These are phyloP conservation scores for Leishmania turanica DNA, from an alignment of 208 protist species.

Conservation along the genomic window DNA sequence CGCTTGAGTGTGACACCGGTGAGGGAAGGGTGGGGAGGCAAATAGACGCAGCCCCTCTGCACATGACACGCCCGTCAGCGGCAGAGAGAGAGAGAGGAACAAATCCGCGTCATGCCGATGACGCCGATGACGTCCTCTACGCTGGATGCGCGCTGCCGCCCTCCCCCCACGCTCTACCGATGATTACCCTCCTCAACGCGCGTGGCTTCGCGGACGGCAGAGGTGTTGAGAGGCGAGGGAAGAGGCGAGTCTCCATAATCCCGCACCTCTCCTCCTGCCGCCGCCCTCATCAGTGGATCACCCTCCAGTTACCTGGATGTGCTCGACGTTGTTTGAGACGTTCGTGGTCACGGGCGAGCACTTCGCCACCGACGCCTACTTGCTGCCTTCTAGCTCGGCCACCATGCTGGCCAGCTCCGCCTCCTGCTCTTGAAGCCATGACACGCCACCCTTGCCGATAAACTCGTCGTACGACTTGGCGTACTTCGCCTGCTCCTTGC, in stretches of 20 bases:
- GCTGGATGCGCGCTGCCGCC: background rate
- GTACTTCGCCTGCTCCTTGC: constrained; percentile 78
- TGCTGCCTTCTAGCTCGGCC: constrained; percentile 18
- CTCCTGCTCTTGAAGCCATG: constrained; percentile 59
- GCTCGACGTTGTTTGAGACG: background rate
- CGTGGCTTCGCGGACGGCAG: background rate
- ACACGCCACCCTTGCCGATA: constrained; percentile 49
- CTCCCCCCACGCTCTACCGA: background rate
- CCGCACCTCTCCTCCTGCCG: background rate
- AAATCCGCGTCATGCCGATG: background rate
- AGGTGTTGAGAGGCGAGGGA: background rate
- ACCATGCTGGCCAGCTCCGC: constrained; percentile 48
- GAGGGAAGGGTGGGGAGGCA: too few species aligned
- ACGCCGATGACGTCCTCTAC: background rate
- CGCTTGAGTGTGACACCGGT: too few species aligned
- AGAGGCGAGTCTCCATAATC: background rate
- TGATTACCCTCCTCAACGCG: background rate
- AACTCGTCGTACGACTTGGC: constrained; percentile 70
- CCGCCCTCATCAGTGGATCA: background rate
- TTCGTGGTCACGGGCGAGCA: background rate
- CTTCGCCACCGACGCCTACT: background rate
- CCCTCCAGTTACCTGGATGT: background rate
- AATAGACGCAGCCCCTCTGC: background rate
- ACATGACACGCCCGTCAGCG: background rate
- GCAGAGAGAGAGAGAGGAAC: background rate